These are phyloP conservation scores for Pythium rhizo-oryzae DNA, from an alignment of 352 stramenopile species.

Conservation along the genomic window DNA sequence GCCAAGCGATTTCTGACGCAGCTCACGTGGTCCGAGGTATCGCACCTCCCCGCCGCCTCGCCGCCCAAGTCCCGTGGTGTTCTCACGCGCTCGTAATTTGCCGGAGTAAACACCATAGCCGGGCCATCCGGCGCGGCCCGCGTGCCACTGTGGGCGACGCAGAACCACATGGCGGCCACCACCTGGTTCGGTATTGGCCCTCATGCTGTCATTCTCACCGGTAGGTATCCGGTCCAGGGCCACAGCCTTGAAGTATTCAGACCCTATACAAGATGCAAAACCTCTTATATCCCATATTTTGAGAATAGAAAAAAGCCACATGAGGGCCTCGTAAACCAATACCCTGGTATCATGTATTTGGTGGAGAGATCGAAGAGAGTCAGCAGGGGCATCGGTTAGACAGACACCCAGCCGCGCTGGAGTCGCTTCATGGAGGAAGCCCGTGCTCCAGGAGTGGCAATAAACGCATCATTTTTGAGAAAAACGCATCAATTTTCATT, in stretches of 20 bases:
- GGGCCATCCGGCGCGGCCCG: background rate
- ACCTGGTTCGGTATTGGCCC: constrained; percentile 1
- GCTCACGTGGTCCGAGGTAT: constrained; percentile 2
- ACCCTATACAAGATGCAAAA: background rate
- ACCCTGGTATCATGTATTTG: no score
- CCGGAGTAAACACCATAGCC: constrained; percentile 1
- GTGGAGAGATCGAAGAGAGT: no score
- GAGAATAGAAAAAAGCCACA: no score
- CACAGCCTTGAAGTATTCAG: background rate
- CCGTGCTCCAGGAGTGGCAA: no score
- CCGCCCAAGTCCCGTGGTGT: background rate
- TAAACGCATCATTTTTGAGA: no score
- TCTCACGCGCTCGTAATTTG: background rate
- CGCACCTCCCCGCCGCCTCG: background rate
- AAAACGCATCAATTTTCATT: background rate
- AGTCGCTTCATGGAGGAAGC: no score
- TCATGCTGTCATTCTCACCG: background rate
- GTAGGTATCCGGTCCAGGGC: background rate
- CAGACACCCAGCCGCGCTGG: no score
- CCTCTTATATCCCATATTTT: background rate
- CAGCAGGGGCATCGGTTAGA: no score
- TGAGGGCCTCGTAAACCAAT: no score
- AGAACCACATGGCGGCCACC: constrained; percentile 3
- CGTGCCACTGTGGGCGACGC: background rate
- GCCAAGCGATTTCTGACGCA: background rate